Evolutionary conservation across 495 filamentous ascomycete species (phyloP), one percentile per base, ranked within the genome.

Genomic region (Durotheca rogersii): DNA sequence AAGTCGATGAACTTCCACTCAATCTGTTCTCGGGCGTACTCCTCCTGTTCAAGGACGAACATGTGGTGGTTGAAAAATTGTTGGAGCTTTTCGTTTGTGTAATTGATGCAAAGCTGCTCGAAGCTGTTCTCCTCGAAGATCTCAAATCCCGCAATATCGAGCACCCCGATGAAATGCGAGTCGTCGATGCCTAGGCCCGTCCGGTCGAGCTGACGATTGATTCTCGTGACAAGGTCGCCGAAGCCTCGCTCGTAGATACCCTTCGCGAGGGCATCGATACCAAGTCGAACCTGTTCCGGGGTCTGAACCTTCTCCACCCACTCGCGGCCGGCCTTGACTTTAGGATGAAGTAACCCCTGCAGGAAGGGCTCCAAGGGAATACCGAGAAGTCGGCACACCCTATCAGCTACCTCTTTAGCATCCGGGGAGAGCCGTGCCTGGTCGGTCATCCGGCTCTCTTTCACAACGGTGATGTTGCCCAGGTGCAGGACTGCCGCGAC

Each of bases 1-100:
- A 99, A 99, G 64, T 99, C 94, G 63, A 99, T 97, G 65, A 99
- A 99, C 64, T 96, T 89, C 94, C 94, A 99, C 70, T 99, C 92
- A 58, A 99, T 99, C 66, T 95, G 88, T 65, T 99, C 94, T 39
- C 91, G 72, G 11, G 94, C 91, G 68, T 99, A 99, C 67, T 99
- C 94, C 64, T 99, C 94, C 64, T 99, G 94, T 64, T 99, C 94
- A 15, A 99, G 72, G 15, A 99, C 94, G 66, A 99, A 99, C 94
- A 99, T 99, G 73, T 99, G 94, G 58, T 99, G 94, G 51, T 99
- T 99, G 79, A 99, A 99, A 67, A 97, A 99, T 56, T 99, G 94
- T 65, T 99, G 94, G 4, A 99, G 81, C 67, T 96, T 99, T 66
- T 99, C 94, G 67, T 99, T 99, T 47, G 94, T 97, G 71, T 97